Evolutionary conservation across 306 rosid species (phyloP).

Genomic region (Quercus bicolor): DNA sequence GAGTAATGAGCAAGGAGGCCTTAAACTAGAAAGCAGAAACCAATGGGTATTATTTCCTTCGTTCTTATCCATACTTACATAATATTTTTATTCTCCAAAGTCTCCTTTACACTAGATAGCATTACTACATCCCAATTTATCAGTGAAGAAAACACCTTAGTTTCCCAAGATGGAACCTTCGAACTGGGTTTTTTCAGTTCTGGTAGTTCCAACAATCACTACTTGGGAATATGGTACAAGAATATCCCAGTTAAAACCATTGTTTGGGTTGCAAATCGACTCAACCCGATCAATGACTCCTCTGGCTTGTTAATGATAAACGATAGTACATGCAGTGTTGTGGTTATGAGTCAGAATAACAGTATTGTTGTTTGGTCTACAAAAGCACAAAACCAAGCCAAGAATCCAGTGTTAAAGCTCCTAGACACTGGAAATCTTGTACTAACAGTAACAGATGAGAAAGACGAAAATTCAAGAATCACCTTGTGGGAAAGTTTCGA

Average conservation of each 20-base stretch:
- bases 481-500: slow-evolving; percentile 64
- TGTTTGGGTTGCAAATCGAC: slow-evolving; percentile 66
- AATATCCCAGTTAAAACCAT: slow-evolving; percentile 23
- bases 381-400: slow-evolving; percentile 4
- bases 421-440: slow-evolving; percentile 52
- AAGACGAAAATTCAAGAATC: slow-evolving; percentile 22
- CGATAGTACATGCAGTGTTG: slow-evolving; percentile 1
- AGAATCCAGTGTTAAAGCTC: slow-evolving; percentile 32
- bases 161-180: slow-evolving; percentile 25
- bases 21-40: no score
- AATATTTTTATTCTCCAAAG: background rate
- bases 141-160: slow-evolving; percentile 4
- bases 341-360: slow-evolving; percentile 14
- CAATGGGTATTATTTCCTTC: no score
- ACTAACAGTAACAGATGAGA: slow-evolving; percentile 3
- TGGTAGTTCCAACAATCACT: slow-evolving; percentile 20
- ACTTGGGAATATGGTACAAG: slow-evolving; percentile 51
- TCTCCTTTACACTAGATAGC: slow-evolving; percentile 15
- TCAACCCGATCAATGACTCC: slow-evolving; percentile 31
- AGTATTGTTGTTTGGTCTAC: slow-evolving; percentile 37
- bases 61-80: no score
- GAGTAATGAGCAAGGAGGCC: no score
- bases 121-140: slow-evolving; percentile 12
- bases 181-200: slow-evolving; percentile 40
- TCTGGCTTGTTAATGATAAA: slow-evolving; percentile 35